Base-by-base conservation (phyloP, 2,329 filamentous ascomycete genomes). In the Thermomyces lanuginosus region DNA sequence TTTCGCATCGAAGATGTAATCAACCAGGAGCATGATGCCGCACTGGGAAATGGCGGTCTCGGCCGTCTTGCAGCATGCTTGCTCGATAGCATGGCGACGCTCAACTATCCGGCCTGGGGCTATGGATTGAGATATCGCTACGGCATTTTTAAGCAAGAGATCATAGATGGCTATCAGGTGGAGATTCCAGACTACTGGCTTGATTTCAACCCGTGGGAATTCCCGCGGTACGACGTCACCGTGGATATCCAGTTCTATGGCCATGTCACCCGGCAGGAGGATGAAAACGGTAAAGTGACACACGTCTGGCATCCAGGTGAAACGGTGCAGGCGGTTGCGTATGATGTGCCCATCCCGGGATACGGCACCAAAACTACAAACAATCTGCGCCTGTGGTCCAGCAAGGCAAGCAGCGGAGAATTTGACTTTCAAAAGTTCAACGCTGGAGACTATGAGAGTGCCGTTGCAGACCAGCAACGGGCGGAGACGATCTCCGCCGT, bases 381-480 rank as follows among this genome's bases (percentile, higher is more conserved):
- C 64, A 98, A 98, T 58, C 65, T 98, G 36, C 77, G 89, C 34
- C 66, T 98, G 20, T 98, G 89, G 89, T 92, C 83, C 22, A 93
- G 83, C 64, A 93, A 93, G 58, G 86, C 89, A 22, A 84, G 84
- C 23, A 86, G 81, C 42, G 89, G 89, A 38, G 89, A 98, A 55
- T 98, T 98, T 38, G 86, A 98, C 59, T 98, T 98, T 60, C 86
- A 93, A 48, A 95, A 95, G 53, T 98, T 98, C 72, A 98, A 98
- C 60, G 89, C 68, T 33, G 89, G 89, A 36, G 84, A 98, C 43
- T 98, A 98, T 49, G 89, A 98, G 59, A 89, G 80, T 59, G 91
- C 89, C 8, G 89, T 98, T 20, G 81, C 79, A n/a, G 89, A 98
- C 41, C 83, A 95, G 57, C 89, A 98, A 62, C 77, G 81, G 31